Base-by-base conservation (phyloP, 768 basidiomycete genomes). In the Kwoniella sp. region DNA sequence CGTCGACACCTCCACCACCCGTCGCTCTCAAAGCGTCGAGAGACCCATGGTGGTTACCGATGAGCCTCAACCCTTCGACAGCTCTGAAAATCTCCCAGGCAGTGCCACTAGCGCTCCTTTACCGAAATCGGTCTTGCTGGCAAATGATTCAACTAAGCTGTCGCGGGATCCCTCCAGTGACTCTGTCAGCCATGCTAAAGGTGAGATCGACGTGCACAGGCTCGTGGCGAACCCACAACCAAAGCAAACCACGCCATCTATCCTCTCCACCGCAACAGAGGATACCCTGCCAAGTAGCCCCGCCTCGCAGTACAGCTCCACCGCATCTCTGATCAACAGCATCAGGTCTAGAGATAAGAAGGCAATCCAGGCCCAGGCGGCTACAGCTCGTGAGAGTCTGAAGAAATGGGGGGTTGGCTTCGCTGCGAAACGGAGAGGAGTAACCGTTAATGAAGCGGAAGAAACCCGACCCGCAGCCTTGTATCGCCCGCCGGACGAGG, bases 391-490 rank as follows among this genome's bases (percentile, higher is more conserved):
- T 69, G 92, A 95, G 67, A 81, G 87, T 8, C 85, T 95, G 79
- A 83, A 85, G 53, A 93, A 93, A 70, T 93, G 89, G 89, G 84
- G 89, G 20, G 84, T 83, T 23, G 88, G 83, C 52, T 91, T 88
- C 85, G 69, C 69, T 5, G 69, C 71, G 77, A 81, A 73, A 49
- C 42, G 74, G 1, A 34, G 58, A 29, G 48, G 48, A 11, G 44
- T 48, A 0, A 27, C 40, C 11, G 5, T 20, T 8, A 38, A 48
- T 8, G 34, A 50, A 8, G 29, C 25, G 20, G 60, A 60, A 12
- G 36, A 40, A 11, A 49, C 53, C 9, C 42, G 47, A 26, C 53
- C 62, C 14, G 47, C 60, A 1, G 61, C 57, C 10, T 20, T 56
- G 19, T 67, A 69, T 48, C 56, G 62, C 15, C 63, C 69, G 17